Conservation (phyloP, 306 rosid genomes). For the Boehmeria nivea region DNA sequence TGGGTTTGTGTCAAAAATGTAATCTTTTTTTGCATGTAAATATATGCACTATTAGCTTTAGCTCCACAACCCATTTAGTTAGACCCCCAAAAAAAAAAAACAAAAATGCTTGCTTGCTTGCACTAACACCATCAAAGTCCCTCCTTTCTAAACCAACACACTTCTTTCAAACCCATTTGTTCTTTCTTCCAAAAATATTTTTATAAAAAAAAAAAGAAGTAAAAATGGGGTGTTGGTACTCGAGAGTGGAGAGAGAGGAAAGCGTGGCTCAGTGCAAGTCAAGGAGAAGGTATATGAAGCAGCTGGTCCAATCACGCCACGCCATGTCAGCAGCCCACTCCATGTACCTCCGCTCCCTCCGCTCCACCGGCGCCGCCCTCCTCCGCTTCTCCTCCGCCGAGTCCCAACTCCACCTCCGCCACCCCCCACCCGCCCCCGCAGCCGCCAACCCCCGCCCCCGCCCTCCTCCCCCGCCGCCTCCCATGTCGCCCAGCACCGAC, state of each 20-base stretch:
- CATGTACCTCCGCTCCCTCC: conserved; percentile 75
- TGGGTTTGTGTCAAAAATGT: not conserved
- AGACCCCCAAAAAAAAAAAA: too few relatives aligned
- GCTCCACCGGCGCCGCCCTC: conserved; percentile 73
- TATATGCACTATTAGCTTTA: too few relatives aligned
- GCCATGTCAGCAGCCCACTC: conserved; percentile 63
- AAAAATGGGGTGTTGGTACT: conserved; percentile 82
- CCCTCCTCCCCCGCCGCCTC: conserved; percentile 45
- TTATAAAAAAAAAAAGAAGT: not conserved
- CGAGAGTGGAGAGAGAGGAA: conserved; percentile 68
- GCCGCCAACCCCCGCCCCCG: conserved; percentile 48
- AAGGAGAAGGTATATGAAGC: conserved; percentile 77
- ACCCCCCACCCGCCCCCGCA: conserved; percentile 33
- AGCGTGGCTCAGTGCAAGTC: conserved; percentile 69
- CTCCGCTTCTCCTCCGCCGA: conserved; percentile 78
- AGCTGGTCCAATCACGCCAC: conserved; percentile 67
- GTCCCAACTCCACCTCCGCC: conserved; percentile 39
- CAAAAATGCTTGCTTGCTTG: too few relatives aligned
- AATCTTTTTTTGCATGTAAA: not conserved
- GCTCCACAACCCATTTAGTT: too few relatives aligned
- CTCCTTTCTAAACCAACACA: too few relatives aligned
- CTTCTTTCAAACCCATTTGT: too few relatives aligned
- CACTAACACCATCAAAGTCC: too few relatives aligned
- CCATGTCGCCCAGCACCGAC: conserved; percentile 54
- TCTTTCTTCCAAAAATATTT: too few relatives aligned